These are phyloP conservation scores for Globisporangium alternatum DNA, from an alignment of 352 stramenopile genomes.

Conservation along the genomic window DNA sequence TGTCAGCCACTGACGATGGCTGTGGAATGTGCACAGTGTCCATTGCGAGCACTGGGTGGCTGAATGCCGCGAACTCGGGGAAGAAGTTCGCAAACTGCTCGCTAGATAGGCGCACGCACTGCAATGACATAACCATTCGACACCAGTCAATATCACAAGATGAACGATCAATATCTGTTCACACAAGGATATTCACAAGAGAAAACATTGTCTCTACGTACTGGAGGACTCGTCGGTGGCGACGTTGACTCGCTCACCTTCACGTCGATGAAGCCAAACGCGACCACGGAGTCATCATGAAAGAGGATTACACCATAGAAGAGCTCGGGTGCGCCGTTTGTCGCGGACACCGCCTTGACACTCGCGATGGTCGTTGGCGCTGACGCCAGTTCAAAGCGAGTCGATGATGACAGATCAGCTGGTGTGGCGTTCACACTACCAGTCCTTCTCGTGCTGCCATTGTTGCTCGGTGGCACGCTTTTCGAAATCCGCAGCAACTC, in stretches of 20 bases:
- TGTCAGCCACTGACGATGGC: constrained; percentile 13
- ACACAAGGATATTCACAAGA: neutral
- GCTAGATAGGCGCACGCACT: constrained; percentile 49
- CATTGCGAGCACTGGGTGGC: constrained; percentile 49
- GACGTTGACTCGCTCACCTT: neutral
- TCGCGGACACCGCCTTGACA: constrained; percentile 27
- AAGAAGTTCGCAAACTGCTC: constrained; percentile 71
- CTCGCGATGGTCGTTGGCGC: constrained; percentile 54
- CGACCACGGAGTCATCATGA: constrained; percentile 47
- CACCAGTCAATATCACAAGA: neutral
- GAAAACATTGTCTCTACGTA: neutral
- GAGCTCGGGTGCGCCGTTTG: constrained; percentile 19
- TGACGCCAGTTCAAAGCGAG: constrained; percentile 54
- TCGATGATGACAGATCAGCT: constrained; percentile 15
- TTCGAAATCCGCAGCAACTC: neutral
- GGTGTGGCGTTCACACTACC: neutral
- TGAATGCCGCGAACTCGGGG: constrained; percentile 60
- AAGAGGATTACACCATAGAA: constrained; percentile 72
- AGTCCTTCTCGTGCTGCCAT: neutral
- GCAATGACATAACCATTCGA: neutral
- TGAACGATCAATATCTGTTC: neutral
- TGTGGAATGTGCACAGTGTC: constrained; percentile 28
- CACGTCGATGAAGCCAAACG: constrained; percentile 61
- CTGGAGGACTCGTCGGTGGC: neutral
- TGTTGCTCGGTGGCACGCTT: neutral